A percentile compares a stretch with the other conserved stretches of the same genome.
Conservation (phyloP, 257 asterid genomes). For the Nicotiana paniculata region DNA sequence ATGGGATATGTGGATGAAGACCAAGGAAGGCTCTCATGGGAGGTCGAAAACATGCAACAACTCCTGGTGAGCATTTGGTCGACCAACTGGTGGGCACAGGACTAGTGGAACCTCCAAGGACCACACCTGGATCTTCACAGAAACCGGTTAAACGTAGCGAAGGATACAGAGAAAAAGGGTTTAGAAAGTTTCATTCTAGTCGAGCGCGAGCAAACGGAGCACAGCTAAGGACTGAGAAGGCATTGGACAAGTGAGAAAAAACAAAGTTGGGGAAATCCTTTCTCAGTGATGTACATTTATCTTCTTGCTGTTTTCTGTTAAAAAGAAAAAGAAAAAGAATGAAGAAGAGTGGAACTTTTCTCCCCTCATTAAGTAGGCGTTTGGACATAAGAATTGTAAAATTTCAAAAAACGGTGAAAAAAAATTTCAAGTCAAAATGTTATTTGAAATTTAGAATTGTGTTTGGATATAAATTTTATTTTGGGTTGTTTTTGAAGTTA, state of each 20-base stretch:
- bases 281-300: neutral
- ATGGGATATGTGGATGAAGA: constrained; percentile 9
- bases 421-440: too few relatives aligned
- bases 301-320: neutral
- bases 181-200: neutral
- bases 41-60: constrained; percentile 1
- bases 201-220: neutral
- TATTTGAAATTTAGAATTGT: too few relatives aligned
- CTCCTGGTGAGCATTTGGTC: constrained; percentile 35
- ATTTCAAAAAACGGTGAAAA: too few relatives aligned
- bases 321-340: neutral
- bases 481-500: too few relatives aligned
- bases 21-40: constrained; percentile 15
- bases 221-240: neutral
- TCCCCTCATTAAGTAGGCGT: too few relatives aligned
- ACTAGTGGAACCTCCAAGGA: neutral
- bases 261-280: neutral
- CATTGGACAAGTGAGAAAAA: neutral
- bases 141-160: neutral
- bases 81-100: constrained; percentile 21
- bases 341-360: neutral
- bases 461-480: too few relatives aligned
- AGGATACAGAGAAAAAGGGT: neutral
- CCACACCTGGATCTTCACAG: neutral
- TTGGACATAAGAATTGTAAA: too few relatives aligned